Percentiles rank a stretch among this genome's conserved stretches.
Conservation (phyloP, 495 filamentous ascomycete genomes). For the Pseudevernia furfuracea region DNA sequence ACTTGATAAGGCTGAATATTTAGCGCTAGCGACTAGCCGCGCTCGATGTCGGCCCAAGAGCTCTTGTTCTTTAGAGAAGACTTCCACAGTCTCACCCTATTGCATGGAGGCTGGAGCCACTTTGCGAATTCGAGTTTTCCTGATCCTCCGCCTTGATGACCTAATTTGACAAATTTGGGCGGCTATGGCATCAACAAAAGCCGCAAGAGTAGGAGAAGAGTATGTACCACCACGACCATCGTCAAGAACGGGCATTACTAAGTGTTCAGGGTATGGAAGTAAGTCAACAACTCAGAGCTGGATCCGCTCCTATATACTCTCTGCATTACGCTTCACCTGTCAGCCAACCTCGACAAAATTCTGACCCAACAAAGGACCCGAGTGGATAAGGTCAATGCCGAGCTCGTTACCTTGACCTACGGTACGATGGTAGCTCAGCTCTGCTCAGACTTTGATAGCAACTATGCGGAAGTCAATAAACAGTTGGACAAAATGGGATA, state of each 20-base stretch:
- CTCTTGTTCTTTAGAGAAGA: neutral
- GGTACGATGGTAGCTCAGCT: conserved; percentile 95
- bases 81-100: neutral
- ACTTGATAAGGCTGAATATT: conserved; percentile 13
- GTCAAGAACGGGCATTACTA: conserved; percentile 23
- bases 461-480: conserved; percentile 90
- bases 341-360: neutral
- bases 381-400: conserved; percentile 74
- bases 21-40: conserved; percentile 8
- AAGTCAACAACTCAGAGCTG: conserved; percentile 35
- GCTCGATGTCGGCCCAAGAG: conserved; percentile 6
- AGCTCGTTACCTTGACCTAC: conserved; percentile 94
- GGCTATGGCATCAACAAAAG: conserved; percentile 75
- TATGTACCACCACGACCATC: conserved; percentile 41
- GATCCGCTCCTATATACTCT: neutral
- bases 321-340: neutral
- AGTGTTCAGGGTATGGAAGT: conserved; percentile 88
- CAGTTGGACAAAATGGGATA: conserved; percentile 99
- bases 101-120: neutral
- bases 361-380: conserved; percentile 40
- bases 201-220: conserved; percentile 94
- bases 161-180: neutral
- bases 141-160: conserved; percentile 2
- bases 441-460: conserved; percentile 87
- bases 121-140: neutral